Evolutionary conservation across 208 protist species (phyloP).

Genomic region (Leishmania tropica): DNA sequence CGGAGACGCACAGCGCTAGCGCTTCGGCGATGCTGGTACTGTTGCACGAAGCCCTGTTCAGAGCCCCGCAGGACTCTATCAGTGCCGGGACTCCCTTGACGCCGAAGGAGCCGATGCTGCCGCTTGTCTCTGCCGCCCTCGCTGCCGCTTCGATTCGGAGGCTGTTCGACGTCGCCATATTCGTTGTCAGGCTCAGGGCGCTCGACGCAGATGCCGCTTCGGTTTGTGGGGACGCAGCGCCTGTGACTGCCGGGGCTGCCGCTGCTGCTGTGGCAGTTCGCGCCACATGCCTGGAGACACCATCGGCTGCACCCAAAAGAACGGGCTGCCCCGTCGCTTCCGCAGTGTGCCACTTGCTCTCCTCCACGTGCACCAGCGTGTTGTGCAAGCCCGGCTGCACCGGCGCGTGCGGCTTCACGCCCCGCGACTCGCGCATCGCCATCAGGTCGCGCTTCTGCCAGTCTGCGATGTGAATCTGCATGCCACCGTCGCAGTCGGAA

Average conservation of each 20-base stretch:
- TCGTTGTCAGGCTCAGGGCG: background rate
- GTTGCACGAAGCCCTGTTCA: background rate
- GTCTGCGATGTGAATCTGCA: slow-evolving; percentile 1
- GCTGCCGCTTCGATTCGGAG: background rate
- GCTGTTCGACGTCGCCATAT: too few relatives aligned
- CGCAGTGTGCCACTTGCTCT: slow-evolving; percentile 11
- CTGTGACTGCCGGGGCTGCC: background rate
- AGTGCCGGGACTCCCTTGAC: background rate
- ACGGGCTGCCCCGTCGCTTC: background rate
- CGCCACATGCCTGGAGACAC: background rate
- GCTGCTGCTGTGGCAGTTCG: background rate
- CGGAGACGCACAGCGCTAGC: background rate
- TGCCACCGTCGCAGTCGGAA: background rate
- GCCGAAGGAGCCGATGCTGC: background rate
- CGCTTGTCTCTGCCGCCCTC: background rate
- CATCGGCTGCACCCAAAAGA: background rate
- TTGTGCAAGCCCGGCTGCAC: slow-evolving; percentile 7
- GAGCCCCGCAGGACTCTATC: background rate
- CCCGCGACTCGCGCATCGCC: slow-evolving; percentile 5
- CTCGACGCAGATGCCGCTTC: background rate
- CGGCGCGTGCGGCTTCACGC: background rate
- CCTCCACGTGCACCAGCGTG: slow-evolving; percentile 17
- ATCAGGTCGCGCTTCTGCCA: slow-evolving; percentile 14
- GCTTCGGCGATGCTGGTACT: background rate
- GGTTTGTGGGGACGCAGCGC: background rate